These are phyloP conservation scores for Fusarium hostae DNA, from an alignment of 2,329 filamentous ascomycete species.

Conservation along the genomic window DNA sequence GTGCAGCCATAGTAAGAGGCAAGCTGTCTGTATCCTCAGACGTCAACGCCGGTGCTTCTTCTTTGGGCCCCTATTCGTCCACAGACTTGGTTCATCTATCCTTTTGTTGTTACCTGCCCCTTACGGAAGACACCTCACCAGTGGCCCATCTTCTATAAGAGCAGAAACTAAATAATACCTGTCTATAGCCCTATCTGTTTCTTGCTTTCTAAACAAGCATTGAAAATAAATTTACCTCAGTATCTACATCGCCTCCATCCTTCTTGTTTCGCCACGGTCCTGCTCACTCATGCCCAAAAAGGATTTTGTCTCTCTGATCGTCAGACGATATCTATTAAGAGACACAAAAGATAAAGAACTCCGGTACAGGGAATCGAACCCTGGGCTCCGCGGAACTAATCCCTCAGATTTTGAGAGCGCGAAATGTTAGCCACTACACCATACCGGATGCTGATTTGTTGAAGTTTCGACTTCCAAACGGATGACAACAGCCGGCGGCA, in stretches of 20 bases:
- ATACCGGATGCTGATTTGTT: conserved; percentile 41
- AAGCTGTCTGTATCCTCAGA: not conserved
- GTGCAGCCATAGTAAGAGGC: not conserved
- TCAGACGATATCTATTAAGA: not conserved
- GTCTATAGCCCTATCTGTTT: not conserved
- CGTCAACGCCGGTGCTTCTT: not conserved
- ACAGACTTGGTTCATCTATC: not conserved
- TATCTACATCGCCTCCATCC: not conserved
- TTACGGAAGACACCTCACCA: not conserved
- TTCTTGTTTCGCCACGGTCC: no score
- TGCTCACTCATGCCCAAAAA: not conserved
- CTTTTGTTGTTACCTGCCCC: not conserved
- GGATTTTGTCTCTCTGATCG: not conserved
- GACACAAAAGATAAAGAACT: conserved; percentile 12
- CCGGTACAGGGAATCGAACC: conserved; percentile 43
- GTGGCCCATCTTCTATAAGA: not conserved
- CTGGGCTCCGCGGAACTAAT: conserved; percentile 37
- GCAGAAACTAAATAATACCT: not conserved
- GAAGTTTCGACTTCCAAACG: not conserved
- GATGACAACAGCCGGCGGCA: not conserved
- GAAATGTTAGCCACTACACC: conserved; percentile 51
- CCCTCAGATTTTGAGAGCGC: conserved; percentile 46
- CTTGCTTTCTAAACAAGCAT: not conserved
- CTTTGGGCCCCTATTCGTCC: not conserved
- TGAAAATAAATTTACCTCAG: not conserved